A percentile compares a stretch with the other conserved stretches of the same genome.
Evolutionary conservation across 345 rosid genomes (phyloP).

Genomic region (Cardamine occulta): DNA sequence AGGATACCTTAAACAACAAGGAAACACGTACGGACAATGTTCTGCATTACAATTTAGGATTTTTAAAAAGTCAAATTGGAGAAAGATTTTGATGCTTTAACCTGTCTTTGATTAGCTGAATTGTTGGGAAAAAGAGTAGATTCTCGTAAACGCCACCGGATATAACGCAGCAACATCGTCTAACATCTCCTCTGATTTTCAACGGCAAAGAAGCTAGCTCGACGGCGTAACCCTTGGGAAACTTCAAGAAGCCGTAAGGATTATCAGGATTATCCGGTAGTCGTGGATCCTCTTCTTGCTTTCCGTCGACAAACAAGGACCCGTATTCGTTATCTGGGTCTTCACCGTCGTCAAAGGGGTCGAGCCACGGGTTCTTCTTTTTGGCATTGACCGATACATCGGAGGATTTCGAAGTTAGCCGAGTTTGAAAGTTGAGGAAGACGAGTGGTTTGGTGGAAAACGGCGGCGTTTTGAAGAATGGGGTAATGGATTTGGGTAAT

Average conservation of each 20-base stretch:
- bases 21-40: neutral
- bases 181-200: conserved; percentile 90
- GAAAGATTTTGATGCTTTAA: conserved; percentile 1
- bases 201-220: conserved; percentile 77
- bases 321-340: conserved; percentile 81
- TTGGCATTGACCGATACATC: conserved; percentile 46
- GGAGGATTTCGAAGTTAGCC: conserved; percentile 35
- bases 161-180: conserved; percentile 84
- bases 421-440: conserved; percentile 44
- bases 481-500: conserved; percentile 56
- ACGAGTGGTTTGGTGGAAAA: conserved; percentile 48
- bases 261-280: conserved; percentile 79
- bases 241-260: conserved; percentile 91
- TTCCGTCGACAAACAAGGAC: conserved; percentile 74
- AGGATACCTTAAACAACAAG: conserved; percentile 60
- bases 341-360: conserved; percentile 76
- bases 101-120: conserved; percentile 90
- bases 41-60: neutral
- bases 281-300: conserved; percentile 89
- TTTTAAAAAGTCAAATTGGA: neutral
- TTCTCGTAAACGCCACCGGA: conserved; percentile 96
- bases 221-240: conserved; percentile 74
- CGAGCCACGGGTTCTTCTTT: conserved; percentile 87
- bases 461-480: conserved; percentile 55
- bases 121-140: conserved; percentile 78